These are phyloP conservation scores for Pseudognaphalium luteoalbum DNA, from an alignment of 129 eudicot species.

Conservation along the genomic window DNA sequence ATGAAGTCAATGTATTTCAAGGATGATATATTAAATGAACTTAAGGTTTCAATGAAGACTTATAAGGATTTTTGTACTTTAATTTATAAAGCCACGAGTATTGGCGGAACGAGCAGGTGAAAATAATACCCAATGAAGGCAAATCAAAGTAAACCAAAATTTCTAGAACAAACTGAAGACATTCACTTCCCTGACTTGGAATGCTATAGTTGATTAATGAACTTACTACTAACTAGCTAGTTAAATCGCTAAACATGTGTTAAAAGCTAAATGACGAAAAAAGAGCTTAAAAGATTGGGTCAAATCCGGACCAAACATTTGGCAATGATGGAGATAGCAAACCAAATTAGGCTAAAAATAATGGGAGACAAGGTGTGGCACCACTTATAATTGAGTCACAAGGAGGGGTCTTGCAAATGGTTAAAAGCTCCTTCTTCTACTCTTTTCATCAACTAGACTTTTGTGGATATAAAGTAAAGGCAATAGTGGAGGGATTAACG, in stretches of 20 bases:
- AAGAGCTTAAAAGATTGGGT: neutral
- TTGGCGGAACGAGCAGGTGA: no score
- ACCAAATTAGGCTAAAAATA: constrained; percentile 26
- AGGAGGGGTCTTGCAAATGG: constrained; percentile 28
- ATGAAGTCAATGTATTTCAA: neutral
- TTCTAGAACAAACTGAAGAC: no score
- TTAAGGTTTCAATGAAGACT: no score
- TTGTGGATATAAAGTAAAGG: constrained; percentile 47
- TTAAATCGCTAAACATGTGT: neutral
- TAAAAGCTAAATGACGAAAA: constrained; percentile 20
- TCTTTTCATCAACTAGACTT: constrained; percentile 27
- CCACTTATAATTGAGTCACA: constrained; percentile 36
- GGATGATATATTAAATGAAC: no score
- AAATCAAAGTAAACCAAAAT: no score
- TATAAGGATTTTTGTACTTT: no score
- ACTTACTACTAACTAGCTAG: neutral
- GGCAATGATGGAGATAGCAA: constrained; percentile 32
- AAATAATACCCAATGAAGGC: no score
- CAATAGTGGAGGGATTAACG: constrained; percentile 37
- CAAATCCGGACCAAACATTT: constrained; percentile 18
- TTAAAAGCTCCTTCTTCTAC: constrained; percentile 24
- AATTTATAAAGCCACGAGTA: no score
- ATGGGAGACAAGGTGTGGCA: constrained; percentile 43
- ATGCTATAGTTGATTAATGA: neutral
- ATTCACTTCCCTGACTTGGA: neutral